Base-by-base conservation (phyloP, 805 yeast genomes). In the Schwanniomyces vanrijiae region DNA sequence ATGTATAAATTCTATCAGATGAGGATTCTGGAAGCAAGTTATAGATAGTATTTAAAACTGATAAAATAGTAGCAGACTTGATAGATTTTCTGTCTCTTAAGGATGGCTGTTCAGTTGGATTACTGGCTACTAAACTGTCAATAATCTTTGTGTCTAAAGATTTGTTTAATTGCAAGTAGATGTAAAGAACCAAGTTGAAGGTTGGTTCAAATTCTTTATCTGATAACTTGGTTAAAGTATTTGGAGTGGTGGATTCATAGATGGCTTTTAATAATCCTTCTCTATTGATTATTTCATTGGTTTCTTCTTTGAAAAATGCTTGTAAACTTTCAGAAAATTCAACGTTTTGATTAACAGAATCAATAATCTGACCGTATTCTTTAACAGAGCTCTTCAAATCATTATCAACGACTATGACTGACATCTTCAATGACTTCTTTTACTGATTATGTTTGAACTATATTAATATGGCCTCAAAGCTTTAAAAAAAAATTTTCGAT, bases 171-270 rank as follows among this genome's bases (percentile, higher is more conserved):
- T 68, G 62, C 21, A 54, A 53, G 45, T 69, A 59, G 37, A 73
- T 62, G 54, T 70, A 67, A 26, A 66, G 56, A 48, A 69, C 58
- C 55, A 73, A 64, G 54, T 73, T 69, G 61, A 71, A 69, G n/a
- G 76, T 61, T 20, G 77, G 71, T 59, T 73, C 78, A 45, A 73
- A 73, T 46, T 72, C 77, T 50, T 65, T 71, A 59, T 73, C 77
- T 42, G 66, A 59, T 54, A 73, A 67, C 46, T 64, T 60, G 26
- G 59, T 55, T 50, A 73, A 63, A 18, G 47, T 55, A n/a, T 58
- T 61, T 35, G 64, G 57, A 13, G 56, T 54, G 22, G 74, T 59
- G n/a, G 59, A 59, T 13, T 49, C 59, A 48, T 62, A 55, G 42
- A 73, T 56, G 29, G 52, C 55, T 28, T 58, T 43, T 37, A 64